A percentile compares a stretch with the other conserved stretches of the same genome.
Conservation (phyloP, 805 yeast genomes). For the Metschnikowia reukaufii region DNA sequence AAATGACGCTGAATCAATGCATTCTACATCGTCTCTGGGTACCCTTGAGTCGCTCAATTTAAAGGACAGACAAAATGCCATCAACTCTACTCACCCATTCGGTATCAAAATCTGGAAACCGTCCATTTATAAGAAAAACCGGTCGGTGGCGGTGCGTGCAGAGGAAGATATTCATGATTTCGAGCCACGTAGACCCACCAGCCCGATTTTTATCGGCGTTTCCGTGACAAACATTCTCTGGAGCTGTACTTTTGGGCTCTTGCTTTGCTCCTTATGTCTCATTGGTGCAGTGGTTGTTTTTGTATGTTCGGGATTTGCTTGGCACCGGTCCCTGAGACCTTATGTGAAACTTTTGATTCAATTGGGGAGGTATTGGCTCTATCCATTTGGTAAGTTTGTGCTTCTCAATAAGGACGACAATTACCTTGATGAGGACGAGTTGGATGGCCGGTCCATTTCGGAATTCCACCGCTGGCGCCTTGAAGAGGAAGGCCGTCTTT, state of each 20-base stretch:
- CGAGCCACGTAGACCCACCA: conserved; percentile 43
- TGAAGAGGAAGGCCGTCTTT: conserved; percentile 71
- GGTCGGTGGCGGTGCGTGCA: conserved; percentile 90
- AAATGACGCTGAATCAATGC: conserved; percentile 27
- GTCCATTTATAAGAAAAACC: conserved; percentile 85
- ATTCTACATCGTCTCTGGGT: conserved; percentile 35
- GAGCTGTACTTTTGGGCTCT: conserved; percentile 70
- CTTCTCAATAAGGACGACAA: conserved; percentile 74
- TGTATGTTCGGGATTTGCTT: conserved; percentile 39
- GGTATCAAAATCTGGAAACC: conserved; percentile 99
- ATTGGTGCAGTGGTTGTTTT: conserved; percentile 49
- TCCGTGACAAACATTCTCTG: conserved; percentile 69
- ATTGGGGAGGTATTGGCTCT: conserved; percentile 68
- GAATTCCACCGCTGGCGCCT: conserved; percentile 90
- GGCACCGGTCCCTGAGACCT: conserved; percentile 51
- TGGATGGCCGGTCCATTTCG: conserved; percentile 80
- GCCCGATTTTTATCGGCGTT: conserved; percentile 60
- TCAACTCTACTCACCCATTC: conserved; percentile 94
- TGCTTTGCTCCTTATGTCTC: conserved; percentile 54
- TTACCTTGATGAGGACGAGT: conserved; percentile 81
- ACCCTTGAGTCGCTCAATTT: conserved; percentile 83
- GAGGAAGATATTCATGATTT: conserved; percentile 91
- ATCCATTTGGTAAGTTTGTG: conserved; percentile 91
- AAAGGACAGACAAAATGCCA: conserved; percentile 92
- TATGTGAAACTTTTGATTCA: conserved; percentile 62